Conservation (phyloP, 1,284 basidiomycete species). For the Sphagnurus paluster region DNA sequence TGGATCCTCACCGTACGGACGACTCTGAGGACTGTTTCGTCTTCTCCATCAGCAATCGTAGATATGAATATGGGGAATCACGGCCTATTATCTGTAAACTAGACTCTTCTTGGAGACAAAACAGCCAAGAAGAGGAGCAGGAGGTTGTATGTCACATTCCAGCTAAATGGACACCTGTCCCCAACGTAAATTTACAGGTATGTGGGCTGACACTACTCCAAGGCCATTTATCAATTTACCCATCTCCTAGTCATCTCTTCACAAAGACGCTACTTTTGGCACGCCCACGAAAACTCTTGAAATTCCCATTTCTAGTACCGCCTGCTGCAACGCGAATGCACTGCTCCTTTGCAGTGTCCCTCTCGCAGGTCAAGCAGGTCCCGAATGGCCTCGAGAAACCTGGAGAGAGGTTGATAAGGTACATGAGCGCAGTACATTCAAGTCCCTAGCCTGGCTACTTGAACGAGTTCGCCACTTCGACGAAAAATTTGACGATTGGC, state of each 20-base stretch:
- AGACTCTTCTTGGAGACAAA: conserved; percentile 77
- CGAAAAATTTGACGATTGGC: conserved; percentile 63
- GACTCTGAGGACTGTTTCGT: conserved; percentile 78
- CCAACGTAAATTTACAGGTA: conserved; percentile 53
- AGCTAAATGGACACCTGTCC: conserved; percentile 59
- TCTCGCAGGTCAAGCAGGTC: conserved; percentile 63
- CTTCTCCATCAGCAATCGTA: conserved; percentile 76
- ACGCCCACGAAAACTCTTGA: conserved; percentile 58
- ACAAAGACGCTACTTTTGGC: conserved; percentile 62
- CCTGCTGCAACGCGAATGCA: conserved; percentile 75
- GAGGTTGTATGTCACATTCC: conserved; percentile 60
- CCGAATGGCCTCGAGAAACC: conserved; percentile 72
- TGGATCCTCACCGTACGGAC: conserved; percentile 83
- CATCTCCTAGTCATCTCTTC: conserved; percentile 47
- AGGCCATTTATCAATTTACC: background rate
- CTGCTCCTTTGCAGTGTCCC: conserved; percentile 78
- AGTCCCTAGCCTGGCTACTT: conserved; percentile 81
- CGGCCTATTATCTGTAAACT: conserved; percentile 76
- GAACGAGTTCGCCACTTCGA: conserved; percentile 80
- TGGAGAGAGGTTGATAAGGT: conserved; percentile 87
- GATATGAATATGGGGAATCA: conserved; percentile 80
- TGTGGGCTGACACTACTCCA: conserved; percentile 20
- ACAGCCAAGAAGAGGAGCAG: conserved; percentile 45
- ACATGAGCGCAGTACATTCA: conserved; percentile 82
- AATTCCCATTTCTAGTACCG: conserved; percentile 54